Evolutionary conservation across 1,284 basidiomycete species (phyloP), one percentile per base, ranked within the genome.

Genomic region (Leucoagaricus sp.): DNA sequence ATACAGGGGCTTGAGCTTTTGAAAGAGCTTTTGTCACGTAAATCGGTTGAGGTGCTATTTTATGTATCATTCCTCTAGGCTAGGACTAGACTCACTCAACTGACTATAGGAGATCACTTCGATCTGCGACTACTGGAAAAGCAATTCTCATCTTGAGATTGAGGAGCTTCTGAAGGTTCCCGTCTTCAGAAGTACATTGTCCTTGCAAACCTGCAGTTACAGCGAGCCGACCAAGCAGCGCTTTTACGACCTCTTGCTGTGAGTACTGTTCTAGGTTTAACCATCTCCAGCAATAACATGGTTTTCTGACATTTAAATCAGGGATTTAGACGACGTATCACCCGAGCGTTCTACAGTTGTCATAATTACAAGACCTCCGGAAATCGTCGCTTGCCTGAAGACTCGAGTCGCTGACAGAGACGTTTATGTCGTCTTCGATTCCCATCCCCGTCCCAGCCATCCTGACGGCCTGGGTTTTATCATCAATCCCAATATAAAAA

Each of bases 351-450:
- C 59, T 64, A 41, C 63, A 7, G 84, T 75, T 23, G 77, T 74
- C 25, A 73, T 88, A 55, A 83, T 89, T 57, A 88, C 86, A 0
- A 83, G 86, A 19, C 84, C 87, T 31, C 87, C 87, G 0, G 87
- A 88, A 65, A 85, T 87, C 54, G 67, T 89, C 25, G 74, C 78
- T 19, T 81, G 83, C 63, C 65, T 86, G 60, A 81, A 79, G 58
- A 73, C 86, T 46, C 66, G 71, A 19, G 63, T 69, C 21, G 41
- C 64, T 6, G 57, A 60, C 3, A 60, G 52, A 29, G 64, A 68
- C 10, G 65, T 82, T 12, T 87, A 82, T 61, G 74, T 81, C 46
- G 69, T 87, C 42, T 87, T 88, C 59, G 86, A 89, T 67, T 84
- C 84, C 1, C 87, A 87, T 63, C 74, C 82, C 15, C 78, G 85